Evolutionary conservation across 495 filamentous ascomycete species (phyloP).

Genomic region (Aspergillus haitiensis): DNA sequence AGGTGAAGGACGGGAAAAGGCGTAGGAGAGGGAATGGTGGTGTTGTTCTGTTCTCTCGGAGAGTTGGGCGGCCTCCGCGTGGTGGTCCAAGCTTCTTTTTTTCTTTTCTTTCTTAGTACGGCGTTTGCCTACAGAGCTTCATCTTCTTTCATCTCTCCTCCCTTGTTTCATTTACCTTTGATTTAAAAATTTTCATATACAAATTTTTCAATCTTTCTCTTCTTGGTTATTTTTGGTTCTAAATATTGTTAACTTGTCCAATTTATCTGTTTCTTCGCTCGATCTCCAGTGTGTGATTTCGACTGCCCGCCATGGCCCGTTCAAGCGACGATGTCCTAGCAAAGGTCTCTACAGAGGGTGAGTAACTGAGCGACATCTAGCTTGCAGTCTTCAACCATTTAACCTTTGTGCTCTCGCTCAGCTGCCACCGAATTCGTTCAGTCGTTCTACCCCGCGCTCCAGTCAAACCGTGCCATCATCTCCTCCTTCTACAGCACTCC

Average conservation of each 20-base stretch:
- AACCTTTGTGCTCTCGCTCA: conserved; percentile 21
- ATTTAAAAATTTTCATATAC: too few relatives aligned
- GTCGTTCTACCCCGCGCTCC: conserved; percentile 55
- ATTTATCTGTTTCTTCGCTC: too few relatives aligned
- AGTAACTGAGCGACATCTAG: neutral
- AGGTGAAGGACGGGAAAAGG: conserved; percentile 19
- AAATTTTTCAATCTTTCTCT: neutral
- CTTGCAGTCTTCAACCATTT: conserved; percentile 7
- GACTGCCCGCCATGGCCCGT: conserved; percentile 32
- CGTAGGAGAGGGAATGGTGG: conserved; percentile 8
- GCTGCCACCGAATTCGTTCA: conserved; percentile 55
- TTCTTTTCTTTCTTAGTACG: conserved; percentile 27
- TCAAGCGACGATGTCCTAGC: conserved; percentile 43
- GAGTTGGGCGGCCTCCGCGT: conserved; percentile 30
- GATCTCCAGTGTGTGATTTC: neutral
- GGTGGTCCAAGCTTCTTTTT: conserved; percentile 46
- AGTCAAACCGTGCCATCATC: conserved; percentile 53
- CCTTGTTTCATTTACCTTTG: neutral
- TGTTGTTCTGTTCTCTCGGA: conserved; percentile 31
- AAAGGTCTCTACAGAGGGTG: conserved; percentile 54
- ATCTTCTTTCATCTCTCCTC: conserved; percentile 8
- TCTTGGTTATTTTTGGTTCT: conserved; percentile 1
- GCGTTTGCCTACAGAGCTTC: conserved; percentile 1
- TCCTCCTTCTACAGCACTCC: conserved; percentile 57
- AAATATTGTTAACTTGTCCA: neutral